A percentile compares a stretch with the other conserved stretches of the same genome.
These are phyloP conservation scores for Castanea sativa DNA, from an alignment of 306 rosid genomes.

Conservation along the genomic window DNA sequence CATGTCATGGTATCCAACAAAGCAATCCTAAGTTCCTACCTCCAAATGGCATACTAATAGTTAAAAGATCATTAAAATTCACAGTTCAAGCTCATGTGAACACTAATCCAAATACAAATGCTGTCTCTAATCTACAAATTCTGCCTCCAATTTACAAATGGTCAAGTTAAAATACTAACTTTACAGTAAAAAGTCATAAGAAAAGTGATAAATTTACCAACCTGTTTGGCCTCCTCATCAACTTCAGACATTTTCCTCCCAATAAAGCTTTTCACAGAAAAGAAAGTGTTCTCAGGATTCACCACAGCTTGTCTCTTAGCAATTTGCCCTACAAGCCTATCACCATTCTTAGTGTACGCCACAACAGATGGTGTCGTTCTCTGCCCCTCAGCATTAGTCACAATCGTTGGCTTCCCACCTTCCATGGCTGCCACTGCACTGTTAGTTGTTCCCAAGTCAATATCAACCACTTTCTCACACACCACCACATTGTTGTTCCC, in stretches of 20 bases:
- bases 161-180: too few species aligned
- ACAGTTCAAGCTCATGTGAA: too few species aligned
- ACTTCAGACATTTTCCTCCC: constrained; percentile 92
- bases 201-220: too few species aligned
- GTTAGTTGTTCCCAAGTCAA: constrained; percentile 81
- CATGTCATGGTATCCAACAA: too few species aligned
- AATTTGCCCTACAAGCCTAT: constrained; percentile 81
- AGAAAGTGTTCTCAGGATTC: constrained; percentile 84
- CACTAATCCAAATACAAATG: too few species aligned
- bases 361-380: constrained; percentile 90
- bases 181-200: too few species aligned
- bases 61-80: too few species aligned
- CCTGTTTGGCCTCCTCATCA: constrained; percentile 31
- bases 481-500: constrained; percentile 39
- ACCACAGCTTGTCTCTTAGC: constrained; percentile 91
- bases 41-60: too few species aligned
- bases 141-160: too few species aligned
- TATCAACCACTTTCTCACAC: constrained; percentile 21
- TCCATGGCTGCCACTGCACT: constrained; percentile 88
- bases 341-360: constrained; percentile 78
- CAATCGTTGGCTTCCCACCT: constrained; percentile 82
- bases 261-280: constrained; percentile 84
- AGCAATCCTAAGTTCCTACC: too few species aligned
- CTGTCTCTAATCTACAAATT: too few species aligned
- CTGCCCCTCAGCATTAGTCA: constrained; percentile 86